Conservation (phyloP, 352 stramenopile species). For the Achlya hypogyna region DNA sequence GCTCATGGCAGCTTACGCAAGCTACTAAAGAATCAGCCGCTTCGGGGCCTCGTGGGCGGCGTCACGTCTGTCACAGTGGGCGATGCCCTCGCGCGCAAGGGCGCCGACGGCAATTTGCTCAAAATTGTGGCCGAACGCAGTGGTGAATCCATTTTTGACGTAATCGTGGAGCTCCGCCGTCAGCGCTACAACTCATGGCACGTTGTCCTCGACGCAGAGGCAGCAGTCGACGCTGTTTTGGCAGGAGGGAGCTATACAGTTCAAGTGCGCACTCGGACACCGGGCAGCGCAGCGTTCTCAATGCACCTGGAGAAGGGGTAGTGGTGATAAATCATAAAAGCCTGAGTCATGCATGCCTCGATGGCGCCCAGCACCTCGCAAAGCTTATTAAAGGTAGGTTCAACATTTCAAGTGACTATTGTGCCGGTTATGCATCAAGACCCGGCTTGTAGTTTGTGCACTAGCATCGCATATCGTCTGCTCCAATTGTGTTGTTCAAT, state of each 20-base stretch:
- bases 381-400: too few species aligned
- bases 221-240: not conserved
- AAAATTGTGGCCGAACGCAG: not conserved
- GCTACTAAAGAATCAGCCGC: conserved; percentile 71
- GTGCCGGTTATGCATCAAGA: too few species aligned
- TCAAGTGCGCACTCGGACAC: not conserved
- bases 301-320: not conserved
- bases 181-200: not conserved
- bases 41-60: conserved; percentile 68
- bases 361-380: too few species aligned
- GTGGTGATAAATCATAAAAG: too few species aligned
- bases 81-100: conserved; percentile 25
- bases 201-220: not conserved
- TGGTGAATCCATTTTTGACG: not conserved
- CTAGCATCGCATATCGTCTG: too few species aligned
- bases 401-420: too few species aligned
- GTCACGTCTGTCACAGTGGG: conserved; percentile 56
- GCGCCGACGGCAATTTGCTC: not conserved
- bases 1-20: conserved; percentile 75
- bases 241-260: not conserved
- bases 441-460: too few species aligned
- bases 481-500: too few species aligned
- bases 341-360: too few species aligned
- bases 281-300: not conserved
- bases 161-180: not conserved